Evolutionary conservation across 2,329 filamentous ascomycete genomes (phyloP), one percentile per base, ranked within the genome.

Genomic region (Aspergillus tamarii): DNA sequence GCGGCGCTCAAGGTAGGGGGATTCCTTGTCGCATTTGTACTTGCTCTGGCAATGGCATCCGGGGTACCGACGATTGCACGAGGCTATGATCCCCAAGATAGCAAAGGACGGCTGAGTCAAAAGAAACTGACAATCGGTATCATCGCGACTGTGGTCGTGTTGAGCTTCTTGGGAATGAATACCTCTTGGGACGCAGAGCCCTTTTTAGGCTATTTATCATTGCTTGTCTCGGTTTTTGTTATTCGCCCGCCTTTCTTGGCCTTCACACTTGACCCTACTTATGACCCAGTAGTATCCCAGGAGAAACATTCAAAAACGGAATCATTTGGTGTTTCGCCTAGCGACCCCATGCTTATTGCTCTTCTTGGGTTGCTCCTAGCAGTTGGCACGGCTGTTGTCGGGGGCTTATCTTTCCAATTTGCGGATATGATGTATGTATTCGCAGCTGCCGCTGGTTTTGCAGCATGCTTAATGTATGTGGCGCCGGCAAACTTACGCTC

Each of bases 1-100:
- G 84, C 86, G 10, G 74, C 84, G 0, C 78, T 86, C 66, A 82
- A 86, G 62, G 72, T 88, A 14, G 86, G 85, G 10, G 85, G 84
- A 14, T 80, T 83, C 62, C 77, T 83, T 59, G 82, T 84, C n/a
- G 83, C 84, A 12, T 74, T 87, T n/a, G 66, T 83, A 2, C 66
- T 88, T 32, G 74, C 87, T 50, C 73, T 82, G 39, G 80, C 82
- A 9, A 67, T 80, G 3, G 79, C 83, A 9, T 80, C 82, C 16
- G 83, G 82, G 9, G 63, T 87, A 26, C 74, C 77, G 28, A 69
- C 67, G 23, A 11, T 76, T 26, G 45, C 72, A 19, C 57, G 65
- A 7, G 59, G 57, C 21, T 53, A 57, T n/a, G 53, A 64, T 21
- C 55, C 69, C 10, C 64, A 57, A 28, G 59, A 56, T 36, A 64